These are phyloP conservation scores for Exophiala sideris DNA, from an alignment of 2,329 filamentous ascomycete genomes.

Conservation along the genomic window DNA sequence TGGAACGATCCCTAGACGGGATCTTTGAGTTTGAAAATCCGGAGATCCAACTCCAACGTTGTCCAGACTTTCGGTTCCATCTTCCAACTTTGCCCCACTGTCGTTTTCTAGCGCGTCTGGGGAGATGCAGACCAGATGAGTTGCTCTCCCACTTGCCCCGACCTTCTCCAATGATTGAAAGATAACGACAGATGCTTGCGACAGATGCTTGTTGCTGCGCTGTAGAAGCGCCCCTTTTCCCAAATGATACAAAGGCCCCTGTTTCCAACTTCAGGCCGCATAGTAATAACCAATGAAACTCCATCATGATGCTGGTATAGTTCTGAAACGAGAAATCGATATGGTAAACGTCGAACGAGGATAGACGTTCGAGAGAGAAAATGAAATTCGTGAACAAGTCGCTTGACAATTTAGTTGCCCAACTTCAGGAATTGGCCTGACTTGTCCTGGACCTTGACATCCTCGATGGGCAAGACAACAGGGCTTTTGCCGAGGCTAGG, in stretches of 20 bases:
- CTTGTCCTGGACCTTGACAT: constrained; percentile 7
- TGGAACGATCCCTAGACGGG: no score
- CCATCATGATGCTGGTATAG: no score
- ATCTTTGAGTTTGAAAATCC: no score
- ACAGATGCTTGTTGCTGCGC: no score
- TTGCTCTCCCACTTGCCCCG: background rate
- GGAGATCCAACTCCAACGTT: no score
- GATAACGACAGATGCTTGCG: no score
- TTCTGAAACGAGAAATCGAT: no score
- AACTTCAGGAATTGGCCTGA: constrained; percentile 17
- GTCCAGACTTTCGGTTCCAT: background rate
- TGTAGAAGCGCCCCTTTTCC: no score
- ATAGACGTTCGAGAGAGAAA: background rate
- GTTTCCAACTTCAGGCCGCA: no score
- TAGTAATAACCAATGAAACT: no score
- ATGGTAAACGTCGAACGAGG: background rate
- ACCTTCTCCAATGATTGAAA: background rate
- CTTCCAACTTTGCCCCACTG: background rate
- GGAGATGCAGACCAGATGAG: background rate
- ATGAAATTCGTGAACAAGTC: constrained; percentile 3
- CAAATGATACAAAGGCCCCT: no score
- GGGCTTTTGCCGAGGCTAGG: constrained; percentile 5
- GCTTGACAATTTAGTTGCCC: constrained; percentile 17
- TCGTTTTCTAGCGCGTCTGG: constrained; percentile 1
- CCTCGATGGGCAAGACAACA: constrained; percentile 16